A percentile compares a stretch with the other conserved stretches of the same genome.
Evolutionary conservation across 2,329 filamentous ascomycete genomes (phyloP).

Genomic region (Emericellopsis atlantica): DNA sequence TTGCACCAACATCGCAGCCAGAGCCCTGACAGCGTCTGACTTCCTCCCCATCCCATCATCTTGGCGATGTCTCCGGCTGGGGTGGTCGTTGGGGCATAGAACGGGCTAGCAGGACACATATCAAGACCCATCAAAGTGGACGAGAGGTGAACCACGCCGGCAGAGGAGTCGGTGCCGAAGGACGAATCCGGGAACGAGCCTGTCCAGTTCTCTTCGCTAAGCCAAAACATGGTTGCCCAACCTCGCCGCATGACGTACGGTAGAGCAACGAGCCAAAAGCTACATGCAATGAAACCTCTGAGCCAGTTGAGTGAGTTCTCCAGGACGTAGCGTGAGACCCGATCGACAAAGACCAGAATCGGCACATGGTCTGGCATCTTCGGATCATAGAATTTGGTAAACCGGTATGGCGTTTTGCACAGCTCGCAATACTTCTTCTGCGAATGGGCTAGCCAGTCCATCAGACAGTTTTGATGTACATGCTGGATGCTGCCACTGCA

Average conservation of each 20-base stretch:
- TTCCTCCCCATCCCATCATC: conserved; percentile 9
- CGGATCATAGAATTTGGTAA: conserved; percentile 93
- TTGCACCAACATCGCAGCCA: neutral
- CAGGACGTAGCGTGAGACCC: conserved; percentile 61
- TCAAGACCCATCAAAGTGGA: conserved; percentile 11
- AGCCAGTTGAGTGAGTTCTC: conserved; percentile 66
- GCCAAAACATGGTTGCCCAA: conserved; percentile 92
- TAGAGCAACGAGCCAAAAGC: conserved; percentile 80
- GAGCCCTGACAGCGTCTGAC: neutral
- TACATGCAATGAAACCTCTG: conserved; percentile 63
- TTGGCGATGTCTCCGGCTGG: conserved; percentile 16
- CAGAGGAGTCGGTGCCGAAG: conserved; percentile 1
- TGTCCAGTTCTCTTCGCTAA: conserved; percentile 59
- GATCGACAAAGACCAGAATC: conserved; percentile 64
- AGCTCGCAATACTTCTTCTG: conserved; percentile 99
- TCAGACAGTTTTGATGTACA: conserved; percentile 93
- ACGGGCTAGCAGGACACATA: conserved; percentile 21
- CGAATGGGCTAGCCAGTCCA: conserved; percentile 97
- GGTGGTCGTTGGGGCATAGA: conserved; percentile 18
- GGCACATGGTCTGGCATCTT: conserved; percentile 84
- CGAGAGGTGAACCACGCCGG: conserved; percentile 14
- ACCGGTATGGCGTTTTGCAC: conserved; percentile 95
- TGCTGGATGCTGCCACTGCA: conserved; percentile 98
- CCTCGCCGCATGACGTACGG: conserved; percentile 85
- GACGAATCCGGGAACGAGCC: neutral